Base-by-base conservation (phyloP, 129 eudicot species). In the Calendula officinalis region DNA sequence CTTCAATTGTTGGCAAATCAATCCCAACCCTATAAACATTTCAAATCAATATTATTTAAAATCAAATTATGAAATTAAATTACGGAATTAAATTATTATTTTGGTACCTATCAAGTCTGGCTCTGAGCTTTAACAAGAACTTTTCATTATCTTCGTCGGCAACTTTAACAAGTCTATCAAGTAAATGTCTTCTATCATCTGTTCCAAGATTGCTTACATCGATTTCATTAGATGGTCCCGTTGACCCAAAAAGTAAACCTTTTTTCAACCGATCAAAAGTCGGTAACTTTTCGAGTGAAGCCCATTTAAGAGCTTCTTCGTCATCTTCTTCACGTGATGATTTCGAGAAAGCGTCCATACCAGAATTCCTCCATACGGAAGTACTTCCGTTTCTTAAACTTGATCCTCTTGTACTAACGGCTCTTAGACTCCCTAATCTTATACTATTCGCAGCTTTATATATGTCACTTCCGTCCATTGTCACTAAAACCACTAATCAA, bases 261-360 rank as follows among this genome's bases (percentile, higher is more conserved):
- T 74, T 90, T 62, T 66, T 80, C 41, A 90, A 43, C 6, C 97
- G 86, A 71, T 84, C 92, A 60, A 77, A 90, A 10, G 97, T 90
- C 0, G 97, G 97, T 8, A 86, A 77, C 67, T 76, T 90, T 67
- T 90, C 95, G 3, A 90, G 89, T n/a, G 97, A 80, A 41, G 97
- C 97, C 97, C 97, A 90, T 66, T 82, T 90, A 3, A 90, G 82
- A 50, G 95, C 92, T 44, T 84, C 97, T 78, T 90, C 97, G 50
- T 90, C 97, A 48, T 90, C 88, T 64, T 86, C 91, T 3, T 86
- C 86, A 35, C 72, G 64, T 3, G 78, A 45, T 1, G 95, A 83
- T 30, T 69, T 69, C 0, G 95, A 83, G 32, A 85, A 89, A 36
- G 66, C 88, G 15, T 85, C 94, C 51, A 68, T 50, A 6, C 83